Base-by-base conservation (phyloP, 2,329 filamentous ascomycete species). In the Neonectria ditissima region DNA sequence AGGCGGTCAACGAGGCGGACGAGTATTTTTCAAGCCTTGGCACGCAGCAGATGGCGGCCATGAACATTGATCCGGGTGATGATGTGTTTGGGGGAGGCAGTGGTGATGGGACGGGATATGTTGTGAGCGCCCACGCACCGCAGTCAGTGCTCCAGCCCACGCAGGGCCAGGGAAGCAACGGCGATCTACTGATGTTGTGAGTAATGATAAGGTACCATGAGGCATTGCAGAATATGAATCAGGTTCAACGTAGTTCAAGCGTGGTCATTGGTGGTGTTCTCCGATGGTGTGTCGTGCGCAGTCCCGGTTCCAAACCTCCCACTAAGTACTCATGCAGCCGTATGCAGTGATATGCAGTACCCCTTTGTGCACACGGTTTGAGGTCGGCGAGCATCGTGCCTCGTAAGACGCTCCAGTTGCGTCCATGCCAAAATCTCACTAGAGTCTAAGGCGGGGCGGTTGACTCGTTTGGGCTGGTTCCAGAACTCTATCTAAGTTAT, bases 21-120 rank as follows among this genome's bases (percentile, higher is more conserved):
- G 89, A 91, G 16, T 97, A 97, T 79, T 98, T 97, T 79, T 90
- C 92, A 16, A 91, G 89, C 47, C 84, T 94, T n/a, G 89, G 90
- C 1, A 87, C 82, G 63, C 87, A 90, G 76, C 90, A 92, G 76
- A 92, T 94, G 90, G 88, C 87, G 5, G 85, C 87, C 16, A 88
- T 94, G 87, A 84, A 86, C 61, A 83, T 94, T 62, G 87, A 90
- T 50, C 83, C 84, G 59, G 83, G 89, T 48, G 90, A 90, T 69
- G 87, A 80, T 54, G 69, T 87, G 14, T 91, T 90, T 75, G 89
- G 88, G 20, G 88, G 87, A 52, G 85, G 83, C 32, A 83, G 82
- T 22, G 84, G 82, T 50, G 80, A 81, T 50, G 82, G 83, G 66
- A 81, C 83, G 63, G 85, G 84, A 55, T 90, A 90, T 73, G 90